Conservation (phyloP, 2,329 filamentous ascomycete species). For the Fusarium sp. region DNA sequence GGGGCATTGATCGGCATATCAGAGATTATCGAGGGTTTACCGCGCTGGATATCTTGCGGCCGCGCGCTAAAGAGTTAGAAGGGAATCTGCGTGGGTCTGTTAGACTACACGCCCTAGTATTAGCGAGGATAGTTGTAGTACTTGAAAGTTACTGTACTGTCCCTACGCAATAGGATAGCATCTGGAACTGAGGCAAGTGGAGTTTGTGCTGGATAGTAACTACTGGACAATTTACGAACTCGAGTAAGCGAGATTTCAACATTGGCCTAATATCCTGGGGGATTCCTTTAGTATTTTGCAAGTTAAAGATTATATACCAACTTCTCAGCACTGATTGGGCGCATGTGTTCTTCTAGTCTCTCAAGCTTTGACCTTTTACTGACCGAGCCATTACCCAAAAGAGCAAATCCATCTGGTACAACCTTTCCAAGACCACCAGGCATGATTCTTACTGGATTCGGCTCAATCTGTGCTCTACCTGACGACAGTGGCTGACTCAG, state of each 20-base stretch:
- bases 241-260: too few relatives aligned
- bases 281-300: too few relatives aligned
- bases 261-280: too few relatives aligned
- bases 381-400: constrained; percentile 46
- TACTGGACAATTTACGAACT: too few relatives aligned
- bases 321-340: constrained; percentile 57
- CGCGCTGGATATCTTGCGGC: neutral
- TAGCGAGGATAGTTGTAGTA: neutral
- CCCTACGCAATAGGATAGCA: neutral
- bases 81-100: too few relatives aligned
- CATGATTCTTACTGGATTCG: constrained; percentile 51
- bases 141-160: neutral
- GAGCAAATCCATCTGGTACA: constrained; percentile 45
- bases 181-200: neutral
- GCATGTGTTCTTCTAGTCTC: constrained; percentile 51
- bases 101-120: too few relatives aligned
- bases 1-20: neutral
- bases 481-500: constrained; percentile 33
- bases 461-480: constrained; percentile 30
- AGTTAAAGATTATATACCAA: constrained; percentile 44
- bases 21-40: neutral
- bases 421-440: constrained; percentile 48
- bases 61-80: too few relatives aligned
- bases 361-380: constrained; percentile 29
- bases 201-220: neutral